Evolutionary conservation across 2,329 filamentous ascomycete genomes (phyloP).

Genomic region (Aureobasidium vineae): DNA sequence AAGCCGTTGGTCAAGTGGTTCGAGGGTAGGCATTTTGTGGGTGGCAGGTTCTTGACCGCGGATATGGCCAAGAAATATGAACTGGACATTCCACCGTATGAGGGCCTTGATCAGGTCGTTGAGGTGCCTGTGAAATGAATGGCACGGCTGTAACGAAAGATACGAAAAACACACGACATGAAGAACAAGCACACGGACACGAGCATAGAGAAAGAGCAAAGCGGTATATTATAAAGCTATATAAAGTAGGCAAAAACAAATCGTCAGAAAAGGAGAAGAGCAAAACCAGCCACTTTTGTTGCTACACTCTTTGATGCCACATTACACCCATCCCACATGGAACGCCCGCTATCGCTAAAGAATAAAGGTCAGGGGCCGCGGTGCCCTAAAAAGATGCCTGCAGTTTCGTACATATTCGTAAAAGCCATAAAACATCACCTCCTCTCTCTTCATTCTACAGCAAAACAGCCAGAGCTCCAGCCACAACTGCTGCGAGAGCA

Average conservation of each 20-base stretch:
- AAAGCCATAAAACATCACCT: conserved; percentile 7
- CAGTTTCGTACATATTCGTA: background rate
- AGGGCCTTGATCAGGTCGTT: conserved; percentile 83
- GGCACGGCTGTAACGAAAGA: background rate
- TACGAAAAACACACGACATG: background rate
- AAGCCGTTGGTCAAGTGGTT: conserved; percentile 88
- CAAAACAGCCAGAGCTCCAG: conserved; percentile 6
- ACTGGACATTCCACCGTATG: conserved; percentile 77
- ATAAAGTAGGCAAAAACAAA: background rate
- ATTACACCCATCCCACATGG: background rate
- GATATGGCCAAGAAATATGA: conserved; percentile 80
- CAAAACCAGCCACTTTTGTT: background rate
- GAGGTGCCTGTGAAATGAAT: conserved; percentile 57
- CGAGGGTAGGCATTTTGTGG: conserved; percentile 84
- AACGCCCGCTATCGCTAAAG: background rate
- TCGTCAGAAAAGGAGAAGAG: background rate
- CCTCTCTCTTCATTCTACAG: background rate
- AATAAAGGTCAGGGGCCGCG: background rate
- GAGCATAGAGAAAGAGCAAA: background rate
- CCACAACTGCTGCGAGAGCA: background rate
- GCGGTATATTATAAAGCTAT: conserved; percentile 5
- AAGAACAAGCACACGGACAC: background rate
- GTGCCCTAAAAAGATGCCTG: background rate
- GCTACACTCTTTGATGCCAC: background rate
- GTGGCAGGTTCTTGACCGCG: conserved; percentile 81